Base-by-base conservation (phyloP, 805 yeast species). In the Pichia phayaonensis region DNA sequence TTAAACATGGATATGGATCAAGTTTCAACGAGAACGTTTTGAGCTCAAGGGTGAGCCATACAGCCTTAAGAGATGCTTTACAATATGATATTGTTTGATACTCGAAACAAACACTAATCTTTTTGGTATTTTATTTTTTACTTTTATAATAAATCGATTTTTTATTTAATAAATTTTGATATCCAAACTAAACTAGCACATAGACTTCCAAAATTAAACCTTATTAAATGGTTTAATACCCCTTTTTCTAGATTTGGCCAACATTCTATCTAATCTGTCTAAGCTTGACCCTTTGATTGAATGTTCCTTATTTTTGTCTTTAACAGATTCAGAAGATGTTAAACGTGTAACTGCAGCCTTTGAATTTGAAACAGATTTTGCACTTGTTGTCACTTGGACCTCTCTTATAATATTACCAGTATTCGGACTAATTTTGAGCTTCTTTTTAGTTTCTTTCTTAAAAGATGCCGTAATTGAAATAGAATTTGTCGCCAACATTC, bases 1-100 rank as follows among this genome's bases (percentile, higher is more conserved):
- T 75, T 21, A 63, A 68, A 22, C 79, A 77, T 56, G 80, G 80
- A 0, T 66, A 66, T 22, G 66, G 69, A 4, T 69, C 75, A 1
- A 61, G 60, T 5, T 64, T 71, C 51, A 65, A 65, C 47, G 56
- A 59, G 20, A 64, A 59, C 8, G 71, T 67, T 21, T 45, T 64
- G n/a, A 61, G 62, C 41, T 63, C 73, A 13, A 65, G 72, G 43
- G 70, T 77, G 27, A 76, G 79, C 52, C 77, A 71, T 55, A 67
- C 71, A n/a, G 74, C 78, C 1, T 59, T 76, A 20, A 60, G 70
- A 50, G 80, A 76, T 40, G 81, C 81, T 2, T 61, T 76, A 29
- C 59, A 61, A 43, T 52, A 54, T 48, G 58, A 59, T 8, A 58
- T 65, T 45, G 34, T 38, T 5, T 42, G 16, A 16, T 4, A 36